Base-by-base conservation (phyloP, 192 early-diverging fungal genomes). In the Linnemannia zychae region DNA sequence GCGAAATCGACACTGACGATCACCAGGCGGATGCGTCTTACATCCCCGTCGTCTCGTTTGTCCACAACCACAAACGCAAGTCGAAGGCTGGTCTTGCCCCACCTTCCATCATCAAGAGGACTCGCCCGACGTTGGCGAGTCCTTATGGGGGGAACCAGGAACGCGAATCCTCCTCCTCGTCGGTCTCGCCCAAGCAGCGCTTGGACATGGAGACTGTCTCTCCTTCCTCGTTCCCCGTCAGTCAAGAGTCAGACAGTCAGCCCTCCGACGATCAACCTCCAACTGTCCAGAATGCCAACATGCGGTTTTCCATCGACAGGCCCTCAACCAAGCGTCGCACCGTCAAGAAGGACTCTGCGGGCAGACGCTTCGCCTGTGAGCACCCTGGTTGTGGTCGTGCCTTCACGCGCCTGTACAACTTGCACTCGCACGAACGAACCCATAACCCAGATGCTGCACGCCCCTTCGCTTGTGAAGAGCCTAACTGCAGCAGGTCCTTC, bases 331-430 rank as follows among this genome's bases (percentile, higher is more conserved):
- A 67, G 40, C 70, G 67, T 36, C 22, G 34, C 16, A 4, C 9
- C 31, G 12, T 18, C 66, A 65, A 44, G 17, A 66, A 34, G 16
- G 40, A 37, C 17, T 31, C 74, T 1, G n/a, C 4, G 9, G 40
- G 36, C 72, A 91, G 87, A n/a, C 83, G 87, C 22, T 92, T 88
- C 70, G 38, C 69, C 5, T 95, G 93, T 57, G 49, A 33, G 13
- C 60, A 78, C 22, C 87, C 79, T 34, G 86, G 88, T 12, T 95
- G 94, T 69, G 67, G 71, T 18, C 82, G 88, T 71, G 83, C 83
- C 7, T 95, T 94, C 65, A 88, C 90, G 18, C 88, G 94, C 15
- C 89, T 91, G 50, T 94, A 89, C 69, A 95, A 95, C 71, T 82
- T 95, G 85, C 86, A 90, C 33, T 88, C 91, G 11, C 94, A 95